These are phyloP conservation scores for Suhomyces bribrorum DNA, from an alignment of 1,139 yeast genomes.

Conservation along the genomic window DNA sequence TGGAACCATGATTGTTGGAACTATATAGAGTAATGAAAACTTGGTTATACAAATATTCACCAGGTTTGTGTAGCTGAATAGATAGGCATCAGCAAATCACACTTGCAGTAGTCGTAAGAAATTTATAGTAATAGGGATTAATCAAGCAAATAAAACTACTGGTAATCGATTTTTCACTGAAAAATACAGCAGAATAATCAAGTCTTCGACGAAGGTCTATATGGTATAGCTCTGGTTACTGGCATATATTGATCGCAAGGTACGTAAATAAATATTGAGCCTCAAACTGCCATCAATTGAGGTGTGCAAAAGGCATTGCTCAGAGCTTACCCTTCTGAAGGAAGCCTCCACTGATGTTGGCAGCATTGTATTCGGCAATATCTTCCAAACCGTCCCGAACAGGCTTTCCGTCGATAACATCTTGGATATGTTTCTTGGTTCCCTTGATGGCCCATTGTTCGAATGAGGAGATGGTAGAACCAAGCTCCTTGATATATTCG, in stretches of 20 bases:
- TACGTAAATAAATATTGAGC: neutral
- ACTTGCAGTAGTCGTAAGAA: no score
- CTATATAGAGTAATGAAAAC: no score
- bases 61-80: neutral
- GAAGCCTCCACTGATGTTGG: conserved; percentile 37
- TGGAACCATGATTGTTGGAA: neutral
- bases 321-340: conserved; percentile 8
- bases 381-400: conserved; percentile 52
- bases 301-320: no score
- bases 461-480: conserved; percentile 47
- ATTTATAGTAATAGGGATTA: no score
- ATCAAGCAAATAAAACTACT: no score
- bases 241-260: no score
- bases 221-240: no score
- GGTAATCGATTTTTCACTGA: no score
- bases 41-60: no score
- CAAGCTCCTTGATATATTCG: conserved; percentile 51
- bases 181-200: no score
- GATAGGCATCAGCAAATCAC: no score
- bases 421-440: conserved; percentile 59
- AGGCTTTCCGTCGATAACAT: conserved; percentile 48
- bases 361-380: conserved; percentile 57
- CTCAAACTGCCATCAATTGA: neutral
- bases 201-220: no score
- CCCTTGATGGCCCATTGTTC: conserved; percentile 67